A percentile compares a stretch with the other conserved stretches of the same genome.
These are phyloP conservation scores for Kregervanrija pseudodelftensis DNA, from an alignment of 805 yeast species.

Conservation along the genomic window DNA sequence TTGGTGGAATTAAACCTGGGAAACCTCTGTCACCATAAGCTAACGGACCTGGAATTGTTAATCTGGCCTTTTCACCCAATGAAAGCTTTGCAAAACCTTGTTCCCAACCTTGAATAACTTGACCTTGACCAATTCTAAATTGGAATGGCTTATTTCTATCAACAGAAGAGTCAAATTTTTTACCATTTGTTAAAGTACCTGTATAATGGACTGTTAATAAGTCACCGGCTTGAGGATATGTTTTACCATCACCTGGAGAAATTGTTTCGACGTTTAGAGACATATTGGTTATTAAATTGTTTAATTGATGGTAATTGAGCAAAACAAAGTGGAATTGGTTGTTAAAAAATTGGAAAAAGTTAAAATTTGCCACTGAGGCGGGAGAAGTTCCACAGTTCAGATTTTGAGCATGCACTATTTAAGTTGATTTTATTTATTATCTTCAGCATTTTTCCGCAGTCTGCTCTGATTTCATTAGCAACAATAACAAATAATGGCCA, in stretches of 20 bases:
- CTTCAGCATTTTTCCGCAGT: too few species aligned
- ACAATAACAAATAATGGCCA: slow-evolving; percentile 12
- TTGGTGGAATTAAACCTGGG: slow-evolving; percentile 96
- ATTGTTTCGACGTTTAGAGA: slow-evolving; percentile 27
- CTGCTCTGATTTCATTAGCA: neutral
- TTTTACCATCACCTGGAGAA: slow-evolving; percentile 66
- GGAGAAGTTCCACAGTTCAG: neutral
- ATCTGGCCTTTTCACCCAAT: slow-evolving; percentile 85
- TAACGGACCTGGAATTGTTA: slow-evolving; percentile 87
- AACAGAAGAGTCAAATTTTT: slow-evolving; percentile 90
- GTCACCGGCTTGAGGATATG: slow-evolving; percentile 84
- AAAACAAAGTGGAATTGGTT: neutral
- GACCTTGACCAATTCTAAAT: slow-evolving; percentile 90
- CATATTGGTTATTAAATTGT: neutral
- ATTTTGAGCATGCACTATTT: too few species aligned
- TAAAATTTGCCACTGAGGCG: neutral
- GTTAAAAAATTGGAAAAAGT: neutral
- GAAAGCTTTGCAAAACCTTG: slow-evolving; percentile 88
- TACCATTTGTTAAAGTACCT: slow-evolving; percentile 92
- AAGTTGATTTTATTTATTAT: too few species aligned
- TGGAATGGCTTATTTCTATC: slow-evolving; percentile 96
- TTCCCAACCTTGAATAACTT: slow-evolving; percentile 96
- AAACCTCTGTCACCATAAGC: slow-evolving; percentile 94
- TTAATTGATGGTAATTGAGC: neutral
- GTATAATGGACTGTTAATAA: slow-evolving; percentile 89